Base-by-base conservation (phyloP, 257 asterid species). In the Penstemon newberryi region DNA sequence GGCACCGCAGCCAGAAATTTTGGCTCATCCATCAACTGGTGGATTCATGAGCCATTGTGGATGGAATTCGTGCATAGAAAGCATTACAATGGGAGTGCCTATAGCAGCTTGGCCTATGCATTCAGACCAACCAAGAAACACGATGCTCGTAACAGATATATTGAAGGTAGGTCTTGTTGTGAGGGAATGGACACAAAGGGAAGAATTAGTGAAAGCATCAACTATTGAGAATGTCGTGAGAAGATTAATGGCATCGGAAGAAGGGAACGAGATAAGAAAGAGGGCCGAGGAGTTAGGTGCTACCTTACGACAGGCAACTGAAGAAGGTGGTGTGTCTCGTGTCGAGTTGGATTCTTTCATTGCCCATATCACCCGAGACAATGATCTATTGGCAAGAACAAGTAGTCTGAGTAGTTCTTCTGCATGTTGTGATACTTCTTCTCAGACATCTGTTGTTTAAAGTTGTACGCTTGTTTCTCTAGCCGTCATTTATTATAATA, bases 331-430 rank as follows among this genome's bases (percentile, higher is more conserved):
- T 19, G 63, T 49, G 18, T n/a, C 59, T 13, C 8, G 45, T 5
- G 4, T 4, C 5, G 79, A 78, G 70, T 61, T 73, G 50, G 55
- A 64, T 47, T 57, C 70, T 19, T 78, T 78, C 55, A 65, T 78
- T 51, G 40, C 76, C 51, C 79, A 73, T 39, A 69, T 73, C 6
- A 64, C 76, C 10, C 50, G 54, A 49, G 33, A 25, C 33, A 25
- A 25, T 25, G 33, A 25, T 25, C 33, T 2, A 25, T 25, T 25
- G 33, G 33, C 33, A 25, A 25, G 33, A 25, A 25, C 33, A 25
- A 25, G 33, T 25, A 25, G 33, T 25, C 33, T 25, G 33, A 25
- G 33, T 25, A 25, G 33, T 25, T 25, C 33, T 25, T 25, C 33
- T 25, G 33, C 33, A 2, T 25, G 33, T 25, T 25, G 33, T 25